Evolutionary conservation across 1,139 yeast species (phyloP).

Genomic region (Yamadazyma mexicana): DNA sequence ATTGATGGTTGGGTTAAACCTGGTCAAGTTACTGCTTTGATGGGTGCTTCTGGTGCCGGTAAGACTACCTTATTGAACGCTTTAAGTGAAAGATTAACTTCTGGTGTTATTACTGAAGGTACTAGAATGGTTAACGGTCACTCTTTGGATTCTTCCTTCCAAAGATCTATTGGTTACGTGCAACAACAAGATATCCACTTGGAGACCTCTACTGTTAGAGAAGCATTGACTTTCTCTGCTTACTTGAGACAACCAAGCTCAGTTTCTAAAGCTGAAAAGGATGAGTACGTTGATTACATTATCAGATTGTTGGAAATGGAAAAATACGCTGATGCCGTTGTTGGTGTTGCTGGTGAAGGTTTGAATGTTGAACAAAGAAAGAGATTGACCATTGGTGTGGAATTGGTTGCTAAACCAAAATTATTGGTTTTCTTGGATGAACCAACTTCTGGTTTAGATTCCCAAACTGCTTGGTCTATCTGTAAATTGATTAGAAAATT

Average conservation of each 20-base stretch:
- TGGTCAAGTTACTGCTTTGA: constrained; percentile 44
- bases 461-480: constrained; percentile 82
- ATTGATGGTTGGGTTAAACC: constrained; percentile 89
- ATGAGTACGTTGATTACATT: constrained; percentile 37
- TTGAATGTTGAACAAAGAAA: constrained; percentile 84
- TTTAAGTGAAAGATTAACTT: constrained; percentile 72
- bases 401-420: constrained; percentile 84
- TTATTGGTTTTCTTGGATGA: constrained; percentile 76
- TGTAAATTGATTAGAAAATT: constrained; percentile 64
- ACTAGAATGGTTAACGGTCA: constrained; percentile 73
- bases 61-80: constrained; percentile 74
- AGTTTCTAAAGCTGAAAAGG: constrained; percentile 41
- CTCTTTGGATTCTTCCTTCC: constrained; percentile 53
- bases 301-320: constrained; percentile 62
- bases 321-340: constrained; percentile 18
- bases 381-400: constrained; percentile 82
- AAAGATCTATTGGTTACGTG: constrained; percentile 79
- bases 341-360: constrained; percentile 20
- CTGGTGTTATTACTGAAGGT: constrained; percentile 72
- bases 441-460: constrained; percentile 91
- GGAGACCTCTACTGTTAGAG: constrained; percentile 73
- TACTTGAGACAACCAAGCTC: constrained; percentile 65
- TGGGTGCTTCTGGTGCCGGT: constrained; percentile 93
- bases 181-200: constrained; percentile 82
- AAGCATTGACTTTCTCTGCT: constrained; percentile 74